Evolutionary conservation across 176 grass and related monocot genomes (phyloP), one percentile per base, ranked within the genome.

Genomic region (Carex pumila): DNA sequence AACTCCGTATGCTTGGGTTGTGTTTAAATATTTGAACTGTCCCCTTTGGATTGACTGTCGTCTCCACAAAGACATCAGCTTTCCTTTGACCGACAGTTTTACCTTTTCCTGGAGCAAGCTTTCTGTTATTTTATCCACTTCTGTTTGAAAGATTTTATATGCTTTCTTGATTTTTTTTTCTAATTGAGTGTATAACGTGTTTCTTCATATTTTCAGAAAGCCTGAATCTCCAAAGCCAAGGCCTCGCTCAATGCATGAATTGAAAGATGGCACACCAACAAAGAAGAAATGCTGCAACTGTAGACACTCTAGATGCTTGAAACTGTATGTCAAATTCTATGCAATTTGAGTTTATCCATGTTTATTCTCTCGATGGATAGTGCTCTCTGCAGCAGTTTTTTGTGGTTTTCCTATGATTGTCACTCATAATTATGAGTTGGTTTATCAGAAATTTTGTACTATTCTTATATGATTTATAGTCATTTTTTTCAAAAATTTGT

Each of bases 251-350:
- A 84, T 54, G 19, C 70, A 71, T 82, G 95, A 98, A 76, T 84
- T 67, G 12, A 95, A 98, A 98, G 95, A 92, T 83, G 87, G 87
- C 63, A 95, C 93, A 36, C 93, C 93, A 12, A 89, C 91, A 7
- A 90, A 90, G 86, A 99, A 99, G 77, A 99, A 95, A 85, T 92
- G 87, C 72, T 99, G 96, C 93, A 99, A 99, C 82, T 99, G 96
- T 85, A 89, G 84, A 81, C 84, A 99, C 81, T 99, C 96, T 53
- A 95, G 81, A 91, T 99, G 93, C 87, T 90, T 99, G 84, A 99
- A 99, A 82, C 80, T 98, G 95, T 95, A 98, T 80, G 91, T 90
- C 41, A 17, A 63, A 86, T 88, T 65, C 8, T 12, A 41, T 76
- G 56, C 53, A 43, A 64, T 43, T 81, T 47, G 11, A 62, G 15